Evolutionary conservation across 2,329 filamentous ascomycete species (phyloP).

Genomic region (Aspergillus calidoustus): DNA sequence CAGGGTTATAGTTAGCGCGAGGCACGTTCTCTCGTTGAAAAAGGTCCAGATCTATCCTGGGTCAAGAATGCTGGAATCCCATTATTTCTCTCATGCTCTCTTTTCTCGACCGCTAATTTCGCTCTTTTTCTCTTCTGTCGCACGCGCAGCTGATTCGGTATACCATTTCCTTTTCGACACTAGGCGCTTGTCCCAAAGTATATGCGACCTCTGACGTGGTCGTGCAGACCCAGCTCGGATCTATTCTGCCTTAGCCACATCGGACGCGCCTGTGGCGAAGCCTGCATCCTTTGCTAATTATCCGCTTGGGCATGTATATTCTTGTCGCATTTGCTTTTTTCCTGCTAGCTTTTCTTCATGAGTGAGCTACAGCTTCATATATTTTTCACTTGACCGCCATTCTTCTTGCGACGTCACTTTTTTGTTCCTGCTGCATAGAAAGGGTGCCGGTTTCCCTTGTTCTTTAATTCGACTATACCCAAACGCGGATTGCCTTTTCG

Average conservation of each 20-base stretch:
- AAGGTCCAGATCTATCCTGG: slow-evolving; percentile 28
- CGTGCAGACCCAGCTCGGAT: slow-evolving; percentile 29
- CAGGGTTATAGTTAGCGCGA: slow-evolving; percentile 24
- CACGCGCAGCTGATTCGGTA: slow-evolving; percentile 27
- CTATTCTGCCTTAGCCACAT: slow-evolving; percentile 29
- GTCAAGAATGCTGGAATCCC: slow-evolving; percentile 13
- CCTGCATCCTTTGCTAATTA: slow-evolving; percentile 29
- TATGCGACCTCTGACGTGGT: slow-evolving; percentile 40
- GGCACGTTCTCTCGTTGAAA: slow-evolving; percentile 26
- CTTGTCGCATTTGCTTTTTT: slow-evolving; percentile 15
- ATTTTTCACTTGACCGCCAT: slow-evolving; percentile 6
- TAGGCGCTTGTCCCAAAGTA: slow-evolving; percentile 13
- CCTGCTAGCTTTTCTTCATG: slow-evolving; percentile 5
- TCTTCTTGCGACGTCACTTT: slow-evolving; percentile 16
- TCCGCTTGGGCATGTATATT: slow-evolving; percentile 17
- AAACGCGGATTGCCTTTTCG: slow-evolving; percentile 9
- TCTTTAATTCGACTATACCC: slow-evolving; percentile 10
- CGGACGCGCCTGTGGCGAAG: slow-evolving; percentile 44
- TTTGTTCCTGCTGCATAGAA: slow-evolving; percentile 7
- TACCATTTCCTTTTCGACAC: slow-evolving; percentile 14
- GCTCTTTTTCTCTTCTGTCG: slow-evolving; percentile 18
- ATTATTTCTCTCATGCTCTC: slow-evolving; percentile 15
- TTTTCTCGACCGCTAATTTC: slow-evolving; percentile 16
- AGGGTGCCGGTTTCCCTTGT: slow-evolving; percentile 6
- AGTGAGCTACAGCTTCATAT: slow-evolving; percentile 14